Evolutionary conservation across 495 filamentous ascomycete genomes (phyloP), one percentile per base, ranked within the genome.

Genomic region (Penicillium waksmanii): DNA sequence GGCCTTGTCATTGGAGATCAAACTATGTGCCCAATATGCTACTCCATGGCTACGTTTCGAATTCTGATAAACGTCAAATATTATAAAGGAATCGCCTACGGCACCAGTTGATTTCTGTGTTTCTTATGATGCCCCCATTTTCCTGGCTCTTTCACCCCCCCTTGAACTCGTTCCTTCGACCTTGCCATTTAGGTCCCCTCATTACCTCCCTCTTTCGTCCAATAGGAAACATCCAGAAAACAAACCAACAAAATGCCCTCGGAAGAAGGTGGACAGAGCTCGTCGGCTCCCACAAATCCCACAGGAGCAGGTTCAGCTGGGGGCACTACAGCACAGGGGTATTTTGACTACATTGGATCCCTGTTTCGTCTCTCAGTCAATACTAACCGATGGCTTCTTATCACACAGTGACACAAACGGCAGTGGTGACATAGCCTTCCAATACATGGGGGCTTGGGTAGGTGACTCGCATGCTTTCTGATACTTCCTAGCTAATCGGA

Each of bases 11-110:
- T 48, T 48, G 46, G 46, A 23, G 46, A n/a, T 48, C 23, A 19
- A 48, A 3, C 46, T 48, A 48, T 13, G 42, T 48, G 46, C 46
- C 46, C 46, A 48, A 48, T 48, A 25, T 48, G 7, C 21, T 48
- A 9, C 46, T 48, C 46, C 46, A 48, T 48, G 21, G 11, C 21
- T 48, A 19, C 15, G 21, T 48, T 15, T 48, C 11, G 46, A 19
- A 9, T 48, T 48, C 19, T 2, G 15, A 48, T 23, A 27, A 46
- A 46, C n/a, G 9, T 48, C 9, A 18, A 27, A 48, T 48, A 15
- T 48, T 48, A 48, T 48, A 48, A 48, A 48, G 46, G 42, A 44
- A 25, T 23, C 46, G 5, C 5, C 19, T 48, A 48, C 21, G 21
- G n/a, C 46, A 17, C 46, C 21, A 27, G 19, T 27, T n/a, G 46